phyloP scores from a whole-genome alignment of 2,329 filamentous ascomycete genomes.

The Trichoderma koningii region DNA sequence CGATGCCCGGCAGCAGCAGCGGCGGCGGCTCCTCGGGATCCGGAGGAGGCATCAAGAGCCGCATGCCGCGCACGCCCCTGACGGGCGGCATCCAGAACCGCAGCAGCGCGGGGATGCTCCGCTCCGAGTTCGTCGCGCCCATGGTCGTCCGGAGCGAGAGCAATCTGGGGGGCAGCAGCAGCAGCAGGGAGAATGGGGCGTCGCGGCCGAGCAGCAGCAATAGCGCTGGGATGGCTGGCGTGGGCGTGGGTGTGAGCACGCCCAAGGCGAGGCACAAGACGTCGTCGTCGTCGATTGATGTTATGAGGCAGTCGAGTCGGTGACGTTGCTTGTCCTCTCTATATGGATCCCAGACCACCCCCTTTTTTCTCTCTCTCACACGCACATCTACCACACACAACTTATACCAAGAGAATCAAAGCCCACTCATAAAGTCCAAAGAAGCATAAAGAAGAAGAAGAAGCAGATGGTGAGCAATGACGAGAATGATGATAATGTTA shows the following conservation, averaged over 20 bases:
- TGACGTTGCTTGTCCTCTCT: neutral
- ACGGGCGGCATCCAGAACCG: constrained; percentile 33
- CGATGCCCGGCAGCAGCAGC: constrained; percentile 31
- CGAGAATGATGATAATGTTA: too few species aligned
- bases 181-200: constrained; percentile 39
- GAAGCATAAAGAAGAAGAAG: too few species aligned
- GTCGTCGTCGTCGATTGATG: constrained; percentile 20
- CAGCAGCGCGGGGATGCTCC: constrained; percentile 29
- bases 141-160: constrained; percentile 45
- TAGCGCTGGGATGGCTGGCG: neutral
- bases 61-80: constrained; percentile 45
- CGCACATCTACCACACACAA: neutral
- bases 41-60: constrained; percentile 39
- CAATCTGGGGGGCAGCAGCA: constrained; percentile 40
- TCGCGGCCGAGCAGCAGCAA: constrained; percentile 30
- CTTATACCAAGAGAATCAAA: too few species aligned
- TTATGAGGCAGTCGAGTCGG: constrained; percentile 21
- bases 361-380: neutral
- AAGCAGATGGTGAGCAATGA: too few species aligned
- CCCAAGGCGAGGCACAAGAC: constrained; percentile 22
- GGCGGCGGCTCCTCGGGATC: neutral
- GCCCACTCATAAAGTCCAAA: too few species aligned
- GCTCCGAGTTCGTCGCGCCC: constrained; percentile 32
- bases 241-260: neutral
- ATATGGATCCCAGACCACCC: neutral